These are phyloP conservation scores for Boletus barrowsii DNA, from an alignment of 768 basidiomycete species.

Conservation along the genomic window DNA sequence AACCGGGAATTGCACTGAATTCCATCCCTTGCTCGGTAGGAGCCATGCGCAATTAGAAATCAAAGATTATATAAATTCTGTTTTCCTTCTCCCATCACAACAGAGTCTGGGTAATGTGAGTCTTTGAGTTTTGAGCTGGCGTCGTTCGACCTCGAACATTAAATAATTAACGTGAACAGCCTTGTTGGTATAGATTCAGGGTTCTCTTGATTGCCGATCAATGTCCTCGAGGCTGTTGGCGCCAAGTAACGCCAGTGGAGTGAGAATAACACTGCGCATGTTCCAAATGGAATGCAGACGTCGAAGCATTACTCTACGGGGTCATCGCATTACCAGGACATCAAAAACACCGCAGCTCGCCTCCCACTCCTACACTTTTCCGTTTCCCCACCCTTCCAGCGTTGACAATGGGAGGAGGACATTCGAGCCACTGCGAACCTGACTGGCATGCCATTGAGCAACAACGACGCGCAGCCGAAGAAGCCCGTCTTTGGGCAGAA, in stretches of 20 bases:
- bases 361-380: neutral
- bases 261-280: neutral
- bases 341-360: neutral
- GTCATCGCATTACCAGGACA: neutral
- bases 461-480: constrained; percentile 16
- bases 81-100: too few relatives aligned
- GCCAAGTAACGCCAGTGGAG: neutral
- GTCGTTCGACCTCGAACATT: too few relatives aligned
- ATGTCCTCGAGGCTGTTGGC: neutral
- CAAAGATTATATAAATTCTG: neutral
- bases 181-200: neutral
- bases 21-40: neutral
- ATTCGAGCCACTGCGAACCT: constrained; percentile 24
- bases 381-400: neutral
- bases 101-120: too few relatives aligned
- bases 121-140: too few relatives aligned
- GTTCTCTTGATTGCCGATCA: neutral
- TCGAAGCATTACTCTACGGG: neutral
- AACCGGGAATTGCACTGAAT: neutral
- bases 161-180: too few relatives aligned
- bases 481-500: constrained; percentile 21
- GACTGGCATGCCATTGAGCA: constrained; percentile 24
- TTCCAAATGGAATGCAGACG: neutral
- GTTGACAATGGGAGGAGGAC: constrained; percentile 24
- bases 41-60: constrained; percentile 1